phyloP scores from a whole-genome alignment of 2,329 filamentous ascomycete species.

The Hymenoscyphus repandus region DNA sequence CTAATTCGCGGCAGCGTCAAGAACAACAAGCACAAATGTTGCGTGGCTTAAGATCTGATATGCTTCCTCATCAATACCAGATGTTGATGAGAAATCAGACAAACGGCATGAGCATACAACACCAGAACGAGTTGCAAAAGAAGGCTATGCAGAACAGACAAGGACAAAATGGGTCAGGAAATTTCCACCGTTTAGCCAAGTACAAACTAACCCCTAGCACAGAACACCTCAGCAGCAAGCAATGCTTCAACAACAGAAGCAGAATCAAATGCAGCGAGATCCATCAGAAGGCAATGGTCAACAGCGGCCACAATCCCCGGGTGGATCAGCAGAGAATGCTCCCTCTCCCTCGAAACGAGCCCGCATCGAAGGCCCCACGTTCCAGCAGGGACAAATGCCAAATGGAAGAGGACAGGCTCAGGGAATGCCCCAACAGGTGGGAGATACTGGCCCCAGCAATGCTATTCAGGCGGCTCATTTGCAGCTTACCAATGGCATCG shows the following conservation, averaged over 20 bases:
- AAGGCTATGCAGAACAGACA: constrained; percentile 73
- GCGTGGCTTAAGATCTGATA: constrained; percentile 62
- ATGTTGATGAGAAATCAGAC: constrained; percentile 66
- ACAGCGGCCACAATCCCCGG: constrained; percentile 68
- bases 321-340: constrained; percentile 73
- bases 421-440: constrained; percentile 66
- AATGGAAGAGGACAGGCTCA: constrained; percentile 62
- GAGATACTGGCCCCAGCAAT: constrained; percentile 47
- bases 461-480: constrained; percentile 51
- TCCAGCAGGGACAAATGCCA: constrained; percentile 65
- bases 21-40: constrained; percentile 73
- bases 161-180: constrained; percentile 54
- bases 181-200: background rate
- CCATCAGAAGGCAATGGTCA: constrained; percentile 79
- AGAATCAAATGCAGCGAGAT: constrained; percentile 82
- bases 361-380: constrained; percentile 68
- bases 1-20: constrained; percentile 68
- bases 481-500: constrained; percentile 66
- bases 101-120: constrained; percentile 55
- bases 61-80: constrained; percentile 51
- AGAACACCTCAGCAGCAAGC: constrained; percentile 45
- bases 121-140: constrained; percentile 57
- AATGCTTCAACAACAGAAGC: constrained; percentile 64
- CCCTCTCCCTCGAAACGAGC: constrained; percentile 89
- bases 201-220: constrained; percentile 3